Conservation (phyloP, 345 rosid species). For the Erysimum cheiranthoides region DNA sequence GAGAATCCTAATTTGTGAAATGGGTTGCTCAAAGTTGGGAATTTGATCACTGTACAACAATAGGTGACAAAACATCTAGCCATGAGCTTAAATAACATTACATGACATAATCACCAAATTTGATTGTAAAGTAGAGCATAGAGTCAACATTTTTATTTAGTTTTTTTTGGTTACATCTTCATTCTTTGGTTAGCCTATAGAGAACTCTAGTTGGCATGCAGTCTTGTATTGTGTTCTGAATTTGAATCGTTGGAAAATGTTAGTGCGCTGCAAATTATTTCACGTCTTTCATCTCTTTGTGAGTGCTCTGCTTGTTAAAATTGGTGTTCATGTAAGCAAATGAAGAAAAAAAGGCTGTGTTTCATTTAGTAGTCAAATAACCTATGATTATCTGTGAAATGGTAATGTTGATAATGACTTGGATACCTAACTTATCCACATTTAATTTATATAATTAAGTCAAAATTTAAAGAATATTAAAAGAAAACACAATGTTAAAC, state of each 20-base stretch:
- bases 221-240: background rate
- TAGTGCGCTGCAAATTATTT: background rate
- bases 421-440: slow-evolving; percentile 24
- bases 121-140: background rate
- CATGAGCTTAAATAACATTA: background rate
- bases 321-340: background rate
- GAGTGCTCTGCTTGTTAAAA: slow-evolving; percentile 16
- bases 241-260: background rate
- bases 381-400: background rate
- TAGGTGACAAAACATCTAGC: background rate
- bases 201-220: background rate
- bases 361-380: slow-evolving; percentile 2
- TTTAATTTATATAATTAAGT: slow-evolving; percentile 1
- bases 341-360: background rate
- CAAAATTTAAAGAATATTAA: slow-evolving; percentile 3
- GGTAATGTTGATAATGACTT: slow-evolving; percentile 18
- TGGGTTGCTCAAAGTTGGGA: background rate
- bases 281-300: background rate
- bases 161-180: background rate
- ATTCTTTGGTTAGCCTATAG: background rate
- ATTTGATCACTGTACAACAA: too few relatives aligned
- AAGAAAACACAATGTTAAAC: slow-evolving; percentile 19
- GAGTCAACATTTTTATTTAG: background rate
- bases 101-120: background rate
- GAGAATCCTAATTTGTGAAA: background rate